Evolutionary conservation across 768 basidiomycete species (phyloP), one percentile per base, ranked within the genome.

Genomic region (Lactifluus hygrophoroides): DNA sequence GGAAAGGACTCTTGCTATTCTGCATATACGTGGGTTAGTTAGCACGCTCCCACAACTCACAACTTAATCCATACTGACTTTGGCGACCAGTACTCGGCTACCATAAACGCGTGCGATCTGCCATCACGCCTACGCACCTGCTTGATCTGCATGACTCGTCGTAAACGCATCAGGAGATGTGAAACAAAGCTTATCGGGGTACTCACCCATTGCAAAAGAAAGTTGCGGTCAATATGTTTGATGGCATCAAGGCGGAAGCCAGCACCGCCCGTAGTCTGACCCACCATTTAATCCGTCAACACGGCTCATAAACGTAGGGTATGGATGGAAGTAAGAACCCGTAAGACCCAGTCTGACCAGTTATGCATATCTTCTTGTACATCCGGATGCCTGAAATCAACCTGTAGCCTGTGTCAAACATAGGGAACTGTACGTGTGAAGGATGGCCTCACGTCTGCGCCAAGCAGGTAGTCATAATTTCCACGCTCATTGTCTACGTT

Each of bases 161-260:
- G 34, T 61, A 17, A 56, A 43, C 10, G 55, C 23, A 34, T 43
- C 35, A 38, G 43, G 47, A 25, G 55, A 44, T 19, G 7, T 3
- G 14, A 40, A 0, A 13, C 19, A 21, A 6, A 3, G 4, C 28
- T 45, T 28, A 16, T 44, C 19, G 8, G 8, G 8, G 23, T n/a
- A 69, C 80, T 69, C 62, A 90, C 90, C 72, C 88, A 91, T 35
- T 79, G 75, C 3, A 80, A 66, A n/a, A 88, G 70, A 65, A 90
- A 91, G 23, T 73, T 72, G 56, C 78, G 74, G 69, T 93, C 89
- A 50, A 89, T 84, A 64, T 96, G 94, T 69, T 95, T 96, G 63
- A 94, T 88, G 17, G 93, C 94, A 67, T 95, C 94, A 28, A 95
- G 76, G 49, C 92, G 80, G 69, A 94, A 92, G 13, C 93, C 94